These are phyloP conservation scores for Plantago major DNA, from an alignment of 257 asterid species.

Conservation along the genomic window DNA sequence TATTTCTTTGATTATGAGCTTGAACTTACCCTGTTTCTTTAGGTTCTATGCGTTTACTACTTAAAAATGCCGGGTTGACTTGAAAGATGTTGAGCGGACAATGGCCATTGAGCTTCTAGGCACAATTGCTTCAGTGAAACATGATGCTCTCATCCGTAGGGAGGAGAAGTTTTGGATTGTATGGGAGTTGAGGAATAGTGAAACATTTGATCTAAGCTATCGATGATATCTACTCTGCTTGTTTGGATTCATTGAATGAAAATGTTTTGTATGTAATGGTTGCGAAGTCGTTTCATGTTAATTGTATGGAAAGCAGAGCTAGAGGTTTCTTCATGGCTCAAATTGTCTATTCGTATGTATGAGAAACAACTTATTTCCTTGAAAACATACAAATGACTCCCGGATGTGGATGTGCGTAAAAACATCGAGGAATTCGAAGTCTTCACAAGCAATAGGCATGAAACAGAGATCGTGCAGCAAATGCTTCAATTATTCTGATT, in stretches of 20 bases:
- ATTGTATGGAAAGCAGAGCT: conserved; percentile 75
- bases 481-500: conserved; percentile 87
- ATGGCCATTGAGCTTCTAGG: conserved; percentile 99
- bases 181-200: conserved; percentile 44
- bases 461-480: conserved; percentile 78
- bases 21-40: conserved; percentile 39
- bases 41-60: conserved; percentile 96
- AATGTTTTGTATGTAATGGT: conserved; percentile 62
- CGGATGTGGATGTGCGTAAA: conserved; percentile 46
- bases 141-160: conserved; percentile 69
- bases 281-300: conserved; percentile 80
- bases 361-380: conserved; percentile 71
- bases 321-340: conserved; percentile 45
- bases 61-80: conserved; percentile 85
- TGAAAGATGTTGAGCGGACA: conserved; percentile 75
- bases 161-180: conserved; percentile 76
- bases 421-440: conserved; percentile 34
- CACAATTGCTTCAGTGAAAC: conserved; percentile 92
- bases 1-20: conserved; percentile 17
- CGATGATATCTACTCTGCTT: conserved; percentile 65
- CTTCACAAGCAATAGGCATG: conserved; percentile 44
- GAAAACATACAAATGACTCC: conserved; percentile 57
- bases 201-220: conserved; percentile 32
- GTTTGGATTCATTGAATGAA: conserved; percentile 55
- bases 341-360: conserved; percentile 65